Conservation (phyloP, 1,284 basidiomycete genomes). For the Puccinia polysora region DNA sequence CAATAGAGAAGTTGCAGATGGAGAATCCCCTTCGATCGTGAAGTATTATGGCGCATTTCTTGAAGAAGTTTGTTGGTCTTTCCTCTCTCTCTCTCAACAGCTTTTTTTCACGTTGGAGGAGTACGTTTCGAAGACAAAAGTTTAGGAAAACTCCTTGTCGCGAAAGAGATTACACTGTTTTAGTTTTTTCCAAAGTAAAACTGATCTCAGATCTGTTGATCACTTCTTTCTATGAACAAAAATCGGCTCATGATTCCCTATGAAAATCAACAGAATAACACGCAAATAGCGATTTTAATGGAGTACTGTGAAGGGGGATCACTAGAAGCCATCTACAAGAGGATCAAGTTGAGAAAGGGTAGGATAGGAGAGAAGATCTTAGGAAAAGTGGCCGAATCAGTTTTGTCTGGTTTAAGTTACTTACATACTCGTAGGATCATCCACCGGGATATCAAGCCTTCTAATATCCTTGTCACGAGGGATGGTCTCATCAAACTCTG, state of each 20-base stretch:
- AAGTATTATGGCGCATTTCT: slow-evolving; percentile 92
- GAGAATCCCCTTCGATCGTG: slow-evolving; percentile 81
- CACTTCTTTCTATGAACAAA: no score
- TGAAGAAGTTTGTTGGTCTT: slow-evolving; percentile 62
- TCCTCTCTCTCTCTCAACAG: background rate
- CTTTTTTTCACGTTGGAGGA: slow-evolving; percentile 7
- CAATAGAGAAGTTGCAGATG: slow-evolving; percentile 63
- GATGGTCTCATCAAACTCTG: slow-evolving; percentile 83
- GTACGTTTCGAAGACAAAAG: no score
- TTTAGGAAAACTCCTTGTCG: no score
- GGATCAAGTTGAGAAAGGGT: slow-evolving; percentile 70
- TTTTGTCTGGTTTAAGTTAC: slow-evolving; percentile 85
- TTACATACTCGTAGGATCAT: slow-evolving; percentile 86
- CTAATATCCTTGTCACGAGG: slow-evolving; percentile 82
- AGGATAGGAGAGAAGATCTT: slow-evolving; percentile 86
- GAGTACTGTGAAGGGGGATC: slow-evolving; percentile 79
- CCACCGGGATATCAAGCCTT: slow-evolving; percentile 89
- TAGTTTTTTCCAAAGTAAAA: background rate
- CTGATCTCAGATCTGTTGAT: no score
- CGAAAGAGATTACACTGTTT: background rate
- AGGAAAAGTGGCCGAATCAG: slow-evolving; percentile 80
- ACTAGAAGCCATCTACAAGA: slow-evolving; percentile 78
- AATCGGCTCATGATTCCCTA: background rate
- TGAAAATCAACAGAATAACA: slow-evolving; percentile 56
- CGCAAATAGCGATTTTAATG: slow-evolving; percentile 93